Base-by-base conservation (phyloP, 352 stramenopile genomes). In the Globisporangium middletonii region DNA sequence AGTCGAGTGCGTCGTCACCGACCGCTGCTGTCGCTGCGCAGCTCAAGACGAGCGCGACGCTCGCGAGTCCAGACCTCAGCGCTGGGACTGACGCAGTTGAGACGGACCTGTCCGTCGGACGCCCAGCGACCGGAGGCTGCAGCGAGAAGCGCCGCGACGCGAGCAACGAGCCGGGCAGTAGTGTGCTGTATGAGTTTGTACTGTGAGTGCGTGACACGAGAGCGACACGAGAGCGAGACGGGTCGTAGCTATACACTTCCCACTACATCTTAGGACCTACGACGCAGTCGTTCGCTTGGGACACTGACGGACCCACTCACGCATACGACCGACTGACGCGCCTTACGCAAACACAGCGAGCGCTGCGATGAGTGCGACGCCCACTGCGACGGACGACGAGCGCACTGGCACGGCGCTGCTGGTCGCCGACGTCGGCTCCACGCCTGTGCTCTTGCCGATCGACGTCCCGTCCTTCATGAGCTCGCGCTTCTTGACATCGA, bases 131-230 rank as follows among this genome's bases (percentile, higher is more conserved):
- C 26, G 45, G 15, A 12, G 26, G 26, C 50, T 16, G 30, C n/a
- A 15, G 46, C 13, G 49, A 74, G 30, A 57, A 53, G 41, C n/a
- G 30, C 7, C 8, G 28, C 23, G 30, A 30, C 26, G 28, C 37
- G 56, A 11, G 57, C 13, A 30, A 52, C 18, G 57, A 57, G n/a
- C 19, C 53, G 3, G 0, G 23, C 23, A 60, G 74, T 38, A 60
- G 59, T 37, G 67, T 89, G 64, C 62, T 89, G 33, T 89, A 86
- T 59, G 79, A 89, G 63, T 84, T 83, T 67, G 76, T 85, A 45
- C 60, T 87, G 64, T 89, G 48, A 53, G 28, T 28, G n/a, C 0
- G 13, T 44, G 16, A 18, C 23, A 33, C 8, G 19, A 18, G 19
- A 19, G 2, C 9, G 23, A 18, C 15, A 43, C 3, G 11, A 3